Percentiles rank a stretch among this genome's conserved stretches.
These are phyloP conservation scores for Phytophthora aleatoria DNA, from an alignment of 352 stramenopile genomes.

Conservation along the genomic window DNA sequence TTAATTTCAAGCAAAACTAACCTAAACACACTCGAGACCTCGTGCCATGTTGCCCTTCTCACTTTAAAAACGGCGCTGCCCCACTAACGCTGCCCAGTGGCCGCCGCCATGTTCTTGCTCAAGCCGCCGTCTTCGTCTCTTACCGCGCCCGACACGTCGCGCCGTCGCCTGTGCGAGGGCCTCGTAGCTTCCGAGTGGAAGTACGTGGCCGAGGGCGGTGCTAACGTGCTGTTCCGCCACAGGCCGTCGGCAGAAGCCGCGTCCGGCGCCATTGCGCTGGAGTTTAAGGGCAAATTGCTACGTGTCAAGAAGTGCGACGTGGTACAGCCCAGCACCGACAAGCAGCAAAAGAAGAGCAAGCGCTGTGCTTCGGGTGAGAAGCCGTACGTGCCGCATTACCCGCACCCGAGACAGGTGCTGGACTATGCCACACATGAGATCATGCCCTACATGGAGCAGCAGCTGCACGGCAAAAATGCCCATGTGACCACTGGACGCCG, in stretches of 20 bases:
- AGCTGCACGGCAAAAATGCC: constrained; percentile 24
- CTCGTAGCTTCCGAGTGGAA: constrained; percentile 77
- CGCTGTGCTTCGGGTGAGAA: constrained; percentile 24
- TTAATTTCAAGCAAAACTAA: background rate
- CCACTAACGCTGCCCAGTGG: background rate
- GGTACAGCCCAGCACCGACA: background rate
- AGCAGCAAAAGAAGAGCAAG: constrained; percentile 42
- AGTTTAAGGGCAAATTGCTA: constrained; percentile 78
- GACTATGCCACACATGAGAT: constrained; percentile 80
- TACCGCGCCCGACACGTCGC: constrained; percentile 5
- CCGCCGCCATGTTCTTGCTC: constrained; percentile 50
- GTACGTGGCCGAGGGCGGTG: constrained; percentile 86
- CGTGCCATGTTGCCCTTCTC: background rate
- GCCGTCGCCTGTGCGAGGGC: constrained; percentile 16
- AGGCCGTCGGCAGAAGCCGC: constrained; percentile 30
- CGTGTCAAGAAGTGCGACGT: constrained; percentile 88
- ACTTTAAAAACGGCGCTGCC: constrained; percentile 16
- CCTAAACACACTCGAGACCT: constrained; percentile 2
- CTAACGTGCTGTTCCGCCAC: constrained; percentile 87
- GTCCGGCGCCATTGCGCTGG: constrained; percentile 21
- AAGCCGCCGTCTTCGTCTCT: constrained; percentile 40
- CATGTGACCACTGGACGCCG: background rate
- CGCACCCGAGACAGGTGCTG: constrained; percentile 66
- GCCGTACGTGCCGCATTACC: constrained; percentile 65
- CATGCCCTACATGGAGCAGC: constrained; percentile 65